Conservation (phyloP, 805 yeast genomes). For the Lipomyces kockii region DNA sequence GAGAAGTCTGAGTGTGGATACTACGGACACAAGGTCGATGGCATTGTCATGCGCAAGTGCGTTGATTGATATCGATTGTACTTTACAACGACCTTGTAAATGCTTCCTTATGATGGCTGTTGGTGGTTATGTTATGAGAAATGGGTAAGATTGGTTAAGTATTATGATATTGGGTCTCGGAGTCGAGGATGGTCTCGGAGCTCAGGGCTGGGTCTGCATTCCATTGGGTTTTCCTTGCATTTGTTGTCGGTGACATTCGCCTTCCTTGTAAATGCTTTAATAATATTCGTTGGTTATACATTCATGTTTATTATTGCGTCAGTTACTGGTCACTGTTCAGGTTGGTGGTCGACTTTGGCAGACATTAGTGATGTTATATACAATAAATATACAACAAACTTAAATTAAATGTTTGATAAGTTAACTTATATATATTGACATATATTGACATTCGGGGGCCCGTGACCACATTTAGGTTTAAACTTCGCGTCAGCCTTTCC, state of each 20-base stretch:
- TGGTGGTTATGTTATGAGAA: background rate
- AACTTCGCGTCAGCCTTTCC: background rate
- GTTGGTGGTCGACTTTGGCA: too few species aligned
- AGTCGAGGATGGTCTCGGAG: background rate
- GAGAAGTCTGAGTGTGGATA: conserved; percentile 23
- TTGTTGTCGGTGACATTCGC: too few species aligned
- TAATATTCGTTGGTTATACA: too few species aligned
- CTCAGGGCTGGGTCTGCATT: background rate
- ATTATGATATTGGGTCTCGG: background rate
- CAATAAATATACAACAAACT: too few species aligned
- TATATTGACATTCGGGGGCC: background rate
- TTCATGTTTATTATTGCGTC: too few species aligned
- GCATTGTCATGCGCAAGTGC: conserved; percentile 23
- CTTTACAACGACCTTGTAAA: background rate
- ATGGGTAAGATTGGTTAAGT: background rate
- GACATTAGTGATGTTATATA: too few species aligned
- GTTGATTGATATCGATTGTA: background rate
- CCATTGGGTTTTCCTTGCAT: background rate
- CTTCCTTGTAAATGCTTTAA: too few species aligned
- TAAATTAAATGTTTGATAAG: too few species aligned
- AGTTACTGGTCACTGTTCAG: too few species aligned
- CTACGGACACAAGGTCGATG: conserved; percentile 18
- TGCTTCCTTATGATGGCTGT: background rate
- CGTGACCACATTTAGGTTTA: background rate
- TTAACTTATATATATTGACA: too few species aligned